A percentile compares a stretch with the other conserved stretches of the same genome.
These are phyloP conservation scores for Ogataea saltuana DNA, from an alignment of 805 yeast species.

Conservation along the genomic window DNA sequence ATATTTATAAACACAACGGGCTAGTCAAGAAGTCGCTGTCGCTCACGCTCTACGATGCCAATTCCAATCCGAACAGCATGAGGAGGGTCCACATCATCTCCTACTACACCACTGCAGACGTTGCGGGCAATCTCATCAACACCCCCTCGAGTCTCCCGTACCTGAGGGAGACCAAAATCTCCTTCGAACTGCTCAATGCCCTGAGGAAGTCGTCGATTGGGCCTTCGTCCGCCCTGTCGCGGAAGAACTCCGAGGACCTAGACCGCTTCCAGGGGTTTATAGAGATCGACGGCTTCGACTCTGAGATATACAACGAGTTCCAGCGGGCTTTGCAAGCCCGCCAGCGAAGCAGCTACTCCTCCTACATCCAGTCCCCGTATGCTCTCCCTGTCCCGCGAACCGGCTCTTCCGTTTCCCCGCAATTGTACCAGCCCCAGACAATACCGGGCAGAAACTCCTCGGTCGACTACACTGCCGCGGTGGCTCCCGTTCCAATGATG, in stretches of 20 bases:
- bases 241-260: conserved; percentile 17
- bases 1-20: conserved; percentile 69
- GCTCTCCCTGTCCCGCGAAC: no score
- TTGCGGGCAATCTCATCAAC: conserved; percentile 51
- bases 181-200: conserved; percentile 52
- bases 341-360: no score
- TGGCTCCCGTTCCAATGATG: conserved; percentile 5
- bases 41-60: conserved; percentile 45
- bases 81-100: conserved; percentile 68
- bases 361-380: neutral
- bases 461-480: neutral
- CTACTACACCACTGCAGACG: conserved; percentile 78
- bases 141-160: conserved; percentile 57
- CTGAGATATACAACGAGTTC: conserved; percentile 20
- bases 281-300: conserved; percentile 28
- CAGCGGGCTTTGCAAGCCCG: conserved; percentile 18
- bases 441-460: neutral
- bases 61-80: conserved; percentile 17
- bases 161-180: conserved; percentile 50
- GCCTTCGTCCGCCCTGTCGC: conserved; percentile 28
- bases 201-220: conserved; percentile 62
- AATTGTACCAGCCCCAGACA: conserved; percentile 5
- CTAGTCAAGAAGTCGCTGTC: conserved; percentile 82
- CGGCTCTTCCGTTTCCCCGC: no score
- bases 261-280: conserved; percentile 23